Conservation (phyloP, 2,329 filamentous ascomycete genomes). For the Pyrenophora graminea region DNA sequence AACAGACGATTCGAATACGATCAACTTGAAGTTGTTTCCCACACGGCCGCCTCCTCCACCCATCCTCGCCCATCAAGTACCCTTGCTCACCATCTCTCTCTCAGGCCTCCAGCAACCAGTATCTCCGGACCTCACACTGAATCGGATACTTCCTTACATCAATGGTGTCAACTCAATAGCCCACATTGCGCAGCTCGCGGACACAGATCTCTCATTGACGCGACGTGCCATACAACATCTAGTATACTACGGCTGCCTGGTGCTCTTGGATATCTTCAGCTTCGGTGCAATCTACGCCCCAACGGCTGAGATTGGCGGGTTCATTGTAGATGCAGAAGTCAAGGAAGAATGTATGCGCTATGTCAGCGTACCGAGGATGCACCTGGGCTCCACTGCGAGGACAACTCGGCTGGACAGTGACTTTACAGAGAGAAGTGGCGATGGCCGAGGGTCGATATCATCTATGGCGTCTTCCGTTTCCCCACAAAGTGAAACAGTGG, state of each 20-base stretch:
- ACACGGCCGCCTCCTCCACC: conserved; percentile 75
- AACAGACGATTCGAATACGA: conserved; percentile 85
- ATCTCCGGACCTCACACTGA: conserved; percentile 74
- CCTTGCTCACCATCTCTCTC: conserved; percentile 66
- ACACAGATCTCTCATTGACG: conserved; percentile 84
- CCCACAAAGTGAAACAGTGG: conserved; percentile 19
- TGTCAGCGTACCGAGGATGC: conserved; percentile 57
- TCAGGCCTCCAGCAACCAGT: conserved; percentile 49
- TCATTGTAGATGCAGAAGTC: conserved; percentile 74
- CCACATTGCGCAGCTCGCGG: conserved; percentile 80
- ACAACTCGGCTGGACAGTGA: conserved; percentile 24
- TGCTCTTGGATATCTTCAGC: conserved; percentile 93
- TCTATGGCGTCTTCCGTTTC: conserved; percentile 33
- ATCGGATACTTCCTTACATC: conserved; percentile 80
- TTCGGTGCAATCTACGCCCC: conserved; percentile 90
- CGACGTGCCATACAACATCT: conserved; percentile 86
- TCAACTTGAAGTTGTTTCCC: conserved; percentile 95
- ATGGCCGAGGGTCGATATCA: conserved; percentile 28
- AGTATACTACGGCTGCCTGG: conserved; percentile 87
- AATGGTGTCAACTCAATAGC: conserved; percentile 90
- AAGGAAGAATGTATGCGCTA: conserved; percentile 89
- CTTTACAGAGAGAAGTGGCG: conserved; percentile 20
- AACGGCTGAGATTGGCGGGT: conserved; percentile 75
- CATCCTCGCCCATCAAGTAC: conserved; percentile 88
- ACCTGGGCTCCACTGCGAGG: conserved; percentile 20